Evolutionary conservation across 2,329 filamentous ascomycete genomes (phyloP).

Genomic region (Pseudogymnoascus sp.): DNA sequence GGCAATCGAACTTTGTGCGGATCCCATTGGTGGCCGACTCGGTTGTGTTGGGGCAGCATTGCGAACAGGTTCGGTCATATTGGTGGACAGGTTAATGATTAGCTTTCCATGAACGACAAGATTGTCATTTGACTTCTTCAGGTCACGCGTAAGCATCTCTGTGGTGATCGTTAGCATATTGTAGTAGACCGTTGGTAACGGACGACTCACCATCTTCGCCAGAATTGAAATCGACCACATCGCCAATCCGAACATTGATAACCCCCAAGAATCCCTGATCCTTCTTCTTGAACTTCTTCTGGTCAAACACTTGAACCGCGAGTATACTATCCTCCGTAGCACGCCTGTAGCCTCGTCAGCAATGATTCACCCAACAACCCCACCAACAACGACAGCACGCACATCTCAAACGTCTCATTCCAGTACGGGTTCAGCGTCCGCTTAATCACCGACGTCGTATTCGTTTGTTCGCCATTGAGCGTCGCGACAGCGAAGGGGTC

Average conservation of each 20-base stretch:
- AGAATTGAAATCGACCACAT: conserved; percentile 82
- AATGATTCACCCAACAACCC: conserved; percentile 1
- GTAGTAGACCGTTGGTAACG: conserved; percentile 13
- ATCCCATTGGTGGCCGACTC: conserved; percentile 26
- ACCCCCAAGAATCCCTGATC: conserved; percentile 97
- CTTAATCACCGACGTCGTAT: conserved; percentile 95
- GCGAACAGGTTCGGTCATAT: conserved; percentile 65
- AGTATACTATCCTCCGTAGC: conserved; percentile 94
- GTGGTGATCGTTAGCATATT: conserved; percentile 12
- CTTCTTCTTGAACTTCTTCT: conserved; percentile 99
- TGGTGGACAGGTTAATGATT: conserved; percentile 92
- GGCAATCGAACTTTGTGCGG: conserved; percentile 26
- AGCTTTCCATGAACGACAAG: conserved; percentile 96
- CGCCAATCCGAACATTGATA: conserved; percentile 92
- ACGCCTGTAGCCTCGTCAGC: conserved; percentile 47
- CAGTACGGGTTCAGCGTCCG: conserved; percentile 98
- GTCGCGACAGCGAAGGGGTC: conserved; percentile 97
- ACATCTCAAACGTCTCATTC: conserved; percentile 99
- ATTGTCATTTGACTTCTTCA: conserved; percentile 97
- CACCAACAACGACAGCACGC: conserved; percentile 34
- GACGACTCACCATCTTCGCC: conserved; percentile 74
- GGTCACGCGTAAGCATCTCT: conserved; percentile 95
- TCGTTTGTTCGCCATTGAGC: conserved; percentile 94
- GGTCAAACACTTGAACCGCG: conserved; percentile 96
- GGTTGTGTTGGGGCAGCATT: conserved; percentile 18